Evolutionary conservation across 108 stramenopile species (phyloP).

Genomic region (Mediolabrus comicus): DNA sequence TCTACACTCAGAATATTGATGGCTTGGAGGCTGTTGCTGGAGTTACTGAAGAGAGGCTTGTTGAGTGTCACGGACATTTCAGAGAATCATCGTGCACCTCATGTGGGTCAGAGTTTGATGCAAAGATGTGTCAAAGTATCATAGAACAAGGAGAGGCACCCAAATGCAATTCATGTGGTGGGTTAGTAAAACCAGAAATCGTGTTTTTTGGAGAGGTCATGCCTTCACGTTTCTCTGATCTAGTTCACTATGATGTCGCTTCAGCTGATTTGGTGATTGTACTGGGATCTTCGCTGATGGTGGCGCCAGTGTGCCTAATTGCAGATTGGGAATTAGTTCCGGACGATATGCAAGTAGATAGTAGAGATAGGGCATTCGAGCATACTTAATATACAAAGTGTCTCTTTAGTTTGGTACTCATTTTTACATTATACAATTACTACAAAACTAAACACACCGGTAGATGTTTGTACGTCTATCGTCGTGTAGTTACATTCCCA

Average conservation of each 20-base stretch:
- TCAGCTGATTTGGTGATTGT: slow-evolving; percentile 74
- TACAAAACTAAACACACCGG: too few relatives aligned
- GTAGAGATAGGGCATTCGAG: too few relatives aligned
- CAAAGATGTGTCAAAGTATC: slow-evolving; percentile 49
- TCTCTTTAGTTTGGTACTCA: too few relatives aligned
- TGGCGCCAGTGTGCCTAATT: slow-evolving; percentile 75
- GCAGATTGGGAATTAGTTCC: slow-evolving; percentile 43
- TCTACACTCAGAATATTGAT: slow-evolving; percentile 96
- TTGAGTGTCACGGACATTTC: slow-evolving; percentile 93
- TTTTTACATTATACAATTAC: too few relatives aligned
- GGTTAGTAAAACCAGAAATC: slow-evolving; percentile 91
- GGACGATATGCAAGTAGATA: too few relatives aligned
- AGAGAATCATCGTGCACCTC: slow-evolving; percentile 65
- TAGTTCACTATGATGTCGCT: slow-evolving; percentile 59
- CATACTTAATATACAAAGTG: too few relatives aligned
- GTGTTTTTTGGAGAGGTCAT: slow-evolving; percentile 93
- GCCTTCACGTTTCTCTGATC: slow-evolving; percentile 62
- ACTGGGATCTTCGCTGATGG: slow-evolving; percentile 83
- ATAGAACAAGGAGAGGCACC: slow-evolving; percentile 55
- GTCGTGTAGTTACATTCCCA: too few relatives aligned
- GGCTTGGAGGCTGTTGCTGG: slow-evolving; percentile 87
- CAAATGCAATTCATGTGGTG: slow-evolving; percentile 70
- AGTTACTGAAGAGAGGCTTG: slow-evolving; percentile 61
- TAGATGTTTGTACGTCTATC: too few relatives aligned
- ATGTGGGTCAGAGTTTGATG: slow-evolving; percentile 47